phyloP scores from a whole-genome alignment of 768 basidiomycete genomes.

The Tulasnella sp. region DNA sequence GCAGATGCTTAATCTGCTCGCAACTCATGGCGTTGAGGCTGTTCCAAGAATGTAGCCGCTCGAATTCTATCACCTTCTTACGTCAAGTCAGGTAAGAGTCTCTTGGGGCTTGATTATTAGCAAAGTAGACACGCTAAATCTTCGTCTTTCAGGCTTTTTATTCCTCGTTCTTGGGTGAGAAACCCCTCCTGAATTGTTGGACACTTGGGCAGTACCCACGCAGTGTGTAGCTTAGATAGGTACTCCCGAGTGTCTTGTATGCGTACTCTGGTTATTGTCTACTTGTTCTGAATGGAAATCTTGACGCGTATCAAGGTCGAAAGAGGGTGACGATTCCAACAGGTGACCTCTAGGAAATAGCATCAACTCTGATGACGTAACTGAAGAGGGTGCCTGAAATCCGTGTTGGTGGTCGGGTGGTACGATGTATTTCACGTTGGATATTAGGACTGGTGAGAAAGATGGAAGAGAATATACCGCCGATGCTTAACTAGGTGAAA shows the following conservation, averaged over 20 bases:
- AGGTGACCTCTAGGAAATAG: background rate
- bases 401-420: background rate
- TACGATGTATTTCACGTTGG: background rate
- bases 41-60: background rate
- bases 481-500: too few relatives aligned
- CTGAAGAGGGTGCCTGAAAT: background rate
- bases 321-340: background rate
- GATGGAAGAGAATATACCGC: too few relatives aligned
- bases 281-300: background rate
- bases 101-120: background rate
- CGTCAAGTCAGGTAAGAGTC: background rate
- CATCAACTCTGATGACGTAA: background rate
- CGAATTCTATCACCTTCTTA: background rate
- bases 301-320: background rate
- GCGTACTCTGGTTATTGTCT: background rate
- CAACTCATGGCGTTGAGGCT: background rate
- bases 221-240: background rate
- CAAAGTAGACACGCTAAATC: background rate
- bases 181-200: background rate
- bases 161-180: too few relatives aligned
- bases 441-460: background rate
- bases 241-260: background rate
- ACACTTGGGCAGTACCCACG: background rate
- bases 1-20: background rate
- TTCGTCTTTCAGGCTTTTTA: too few relatives aligned